Base-by-base conservation (phyloP, 352 stramenopile genomes). In the Globisporangium nodosum region DNA sequence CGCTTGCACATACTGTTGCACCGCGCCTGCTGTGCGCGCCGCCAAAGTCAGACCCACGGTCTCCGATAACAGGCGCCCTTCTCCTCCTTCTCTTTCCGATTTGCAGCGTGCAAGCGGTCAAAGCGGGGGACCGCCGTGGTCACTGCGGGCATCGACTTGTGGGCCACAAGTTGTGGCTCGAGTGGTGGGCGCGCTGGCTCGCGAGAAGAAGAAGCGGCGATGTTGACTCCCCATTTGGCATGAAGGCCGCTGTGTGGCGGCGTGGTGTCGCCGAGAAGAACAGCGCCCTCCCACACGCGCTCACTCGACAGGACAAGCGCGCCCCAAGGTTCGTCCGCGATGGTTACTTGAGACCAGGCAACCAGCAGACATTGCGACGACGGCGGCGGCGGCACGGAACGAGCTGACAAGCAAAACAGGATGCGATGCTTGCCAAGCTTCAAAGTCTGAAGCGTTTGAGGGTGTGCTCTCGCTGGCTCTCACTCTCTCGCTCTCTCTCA, bases 361-460 rank as follows among this genome's bases (percentile, higher is more conserved):
- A 15, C 40, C n/a, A 7, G 4, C 40, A 37, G 2, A 11, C 33
- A 37, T 37, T 37, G 33, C 33, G 33, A 37, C 5, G 33, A 37
- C 5, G 21, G 21, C 24, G 24, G 24, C 24, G 24, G 24, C 24
- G 24, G 24, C 40, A 13, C 8, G 5, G 7, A 8, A 46, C 43
- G 9, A 27, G 43, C 43, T 49, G 43, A 49, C 43, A 49, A 46
- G 7, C 7, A 13, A 11, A 11, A 5, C n/a, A 27, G 7, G 43
- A n/a, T 49, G 43, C n/a, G 35, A 40, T 27, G 43, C 43, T 49
- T 49, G 43, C 16, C 43, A 49, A 49, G 43, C 43, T 49, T 49
- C 43, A 49, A 49, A 49, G 42, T 47, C 42, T 47, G 42, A 0
- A 4, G 18, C 43, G 1, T 4, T 21, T 13, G 8, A 3, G 18